These are phyloP conservation scores for Takakia lepidozioides DNA, from an alignment of 225 moss, liverwort and hornwort species.

Conservation along the genomic window DNA sequence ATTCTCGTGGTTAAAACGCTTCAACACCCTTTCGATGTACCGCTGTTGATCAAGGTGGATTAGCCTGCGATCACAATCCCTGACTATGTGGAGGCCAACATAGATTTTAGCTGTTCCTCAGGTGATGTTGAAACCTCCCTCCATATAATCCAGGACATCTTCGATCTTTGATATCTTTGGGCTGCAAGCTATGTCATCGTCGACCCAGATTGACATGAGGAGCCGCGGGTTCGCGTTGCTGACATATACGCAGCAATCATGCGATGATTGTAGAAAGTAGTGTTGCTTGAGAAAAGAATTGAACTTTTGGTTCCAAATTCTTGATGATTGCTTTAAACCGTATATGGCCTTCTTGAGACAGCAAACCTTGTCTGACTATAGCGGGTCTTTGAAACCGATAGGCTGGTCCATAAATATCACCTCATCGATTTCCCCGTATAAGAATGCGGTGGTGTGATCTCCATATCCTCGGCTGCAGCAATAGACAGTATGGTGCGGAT, in stretches of 20 bases:
- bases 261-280: background rate
- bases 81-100: too few species aligned
- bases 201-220: background rate
- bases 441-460: background rate
- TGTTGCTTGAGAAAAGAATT: background rate
- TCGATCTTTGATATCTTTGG: background rate
- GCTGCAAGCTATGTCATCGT: background rate
- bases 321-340: background rate
- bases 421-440: too few species aligned
- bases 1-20: background rate
- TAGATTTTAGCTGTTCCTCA: too few species aligned
- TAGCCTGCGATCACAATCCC: background rate
- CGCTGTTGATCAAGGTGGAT: background rate
- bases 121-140: background rate
- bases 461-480: background rate
- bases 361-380: background rate
- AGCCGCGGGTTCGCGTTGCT: background rate
- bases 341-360: background rate
- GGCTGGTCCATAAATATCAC: background rate
- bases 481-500: too few species aligned
- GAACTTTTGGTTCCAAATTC: background rate
- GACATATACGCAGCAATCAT: background rate
- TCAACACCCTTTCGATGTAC: background rate
- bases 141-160: background rate
- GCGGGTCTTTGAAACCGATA: background rate